Conservation (phyloP, 192 early-diverging fungal species). For the Podila clonocystis region DNA sequence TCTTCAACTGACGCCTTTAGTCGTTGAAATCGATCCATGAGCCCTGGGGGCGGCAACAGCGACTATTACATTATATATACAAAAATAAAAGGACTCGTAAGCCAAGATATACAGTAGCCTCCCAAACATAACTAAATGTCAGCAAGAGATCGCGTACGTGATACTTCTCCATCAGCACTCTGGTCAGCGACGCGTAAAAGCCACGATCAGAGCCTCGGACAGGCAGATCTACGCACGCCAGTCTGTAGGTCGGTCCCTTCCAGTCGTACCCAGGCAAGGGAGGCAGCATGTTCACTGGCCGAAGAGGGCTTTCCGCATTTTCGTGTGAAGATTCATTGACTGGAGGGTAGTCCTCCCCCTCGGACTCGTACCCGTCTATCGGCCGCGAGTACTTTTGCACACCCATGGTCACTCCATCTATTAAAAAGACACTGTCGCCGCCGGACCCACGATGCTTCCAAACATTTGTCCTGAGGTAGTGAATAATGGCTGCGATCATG, state of each 20-base stretch:
- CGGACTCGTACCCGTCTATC: slow-evolving; percentile 24
- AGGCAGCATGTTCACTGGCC: too few relatives aligned
- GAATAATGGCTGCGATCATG: slow-evolving; percentile 36
- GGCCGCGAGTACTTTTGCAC: slow-evolving; percentile 39
- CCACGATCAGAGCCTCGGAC: slow-evolving; percentile 10
- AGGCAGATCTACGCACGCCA: slow-evolving; percentile 19
- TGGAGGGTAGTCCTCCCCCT: not conserved
- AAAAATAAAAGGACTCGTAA: not conserved
- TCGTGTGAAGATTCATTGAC: not conserved
- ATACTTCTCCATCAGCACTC: slow-evolving; percentile 27
- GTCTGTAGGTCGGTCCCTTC: slow-evolving; percentile 13
- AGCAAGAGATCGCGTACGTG: not conserved
- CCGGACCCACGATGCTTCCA: slow-evolving; percentile 38
- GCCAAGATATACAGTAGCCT: not conserved
- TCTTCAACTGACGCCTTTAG: not conserved
- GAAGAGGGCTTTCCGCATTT: too few relatives aligned
- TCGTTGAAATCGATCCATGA: slow-evolving; percentile 12
- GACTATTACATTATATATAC: slow-evolving; percentile 1
- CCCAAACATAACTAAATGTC: not conserved
- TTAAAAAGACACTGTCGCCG: slow-evolving; percentile 9
- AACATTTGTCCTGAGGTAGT: slow-evolving; percentile 13
- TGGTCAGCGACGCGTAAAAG: slow-evolving; percentile 31
- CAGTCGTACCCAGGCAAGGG: slow-evolving; percentile 15
- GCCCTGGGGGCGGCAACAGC: slow-evolving; percentile 18
- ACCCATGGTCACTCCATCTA: not conserved